A percentile compares a stretch with the other conserved stretches of the same genome.
Conservation (phyloP, 495 filamentous ascomycete genomes). For the Neurospora intermedia region DNA sequence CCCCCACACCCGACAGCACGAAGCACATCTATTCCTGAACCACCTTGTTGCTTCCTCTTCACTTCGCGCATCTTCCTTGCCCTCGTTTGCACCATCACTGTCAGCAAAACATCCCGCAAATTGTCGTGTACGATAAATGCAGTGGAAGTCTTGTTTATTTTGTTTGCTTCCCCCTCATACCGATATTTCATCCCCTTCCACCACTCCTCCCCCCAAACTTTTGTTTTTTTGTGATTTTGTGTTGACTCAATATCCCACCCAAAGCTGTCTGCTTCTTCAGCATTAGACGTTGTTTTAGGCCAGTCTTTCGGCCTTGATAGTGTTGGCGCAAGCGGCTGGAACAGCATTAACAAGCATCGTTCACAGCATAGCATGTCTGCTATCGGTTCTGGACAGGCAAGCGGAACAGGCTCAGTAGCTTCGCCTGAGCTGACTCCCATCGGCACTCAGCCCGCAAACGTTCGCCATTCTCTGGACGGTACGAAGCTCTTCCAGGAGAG, state of each 20-base stretch:
- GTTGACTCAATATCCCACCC: slow-evolving; percentile 6
- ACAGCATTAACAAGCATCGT: slow-evolving; percentile 60
- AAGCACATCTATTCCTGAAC: neutral
- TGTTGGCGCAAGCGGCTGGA: slow-evolving; percentile 46
- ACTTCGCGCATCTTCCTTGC: neutral
- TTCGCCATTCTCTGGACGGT: slow-evolving; percentile 45
- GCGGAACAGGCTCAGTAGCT: slow-evolving; percentile 19
- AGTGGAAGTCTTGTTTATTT: neutral
- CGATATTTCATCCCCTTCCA: neutral
- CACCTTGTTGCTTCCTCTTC: neutral
- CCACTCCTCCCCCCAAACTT: neutral
- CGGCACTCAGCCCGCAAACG: slow-evolving; percentile 33
- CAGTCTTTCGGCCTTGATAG: slow-evolving; percentile 54
- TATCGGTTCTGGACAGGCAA: slow-evolving; percentile 35
- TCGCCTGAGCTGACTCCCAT: slow-evolving; percentile 30
- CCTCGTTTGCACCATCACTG: neutral
- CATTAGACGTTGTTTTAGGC: slow-evolving; percentile 67
- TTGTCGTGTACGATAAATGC: neutral
- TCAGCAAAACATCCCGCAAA: neutral
- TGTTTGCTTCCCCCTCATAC: neutral
- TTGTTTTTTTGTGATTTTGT: slow-evolving; percentile 1
- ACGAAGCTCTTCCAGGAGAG: slow-evolving; percentile 22
- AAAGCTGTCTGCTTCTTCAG: slow-evolving; percentile 66
- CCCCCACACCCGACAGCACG: neutral
- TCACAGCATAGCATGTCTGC: slow-evolving; percentile 75